A percentile compares a stretch with the other conserved stretches of the same genome.
phyloP scores from a whole-genome alignment of 2,329 filamentous ascomycete genomes.

The Diaporthe ilicicola region DNA sequence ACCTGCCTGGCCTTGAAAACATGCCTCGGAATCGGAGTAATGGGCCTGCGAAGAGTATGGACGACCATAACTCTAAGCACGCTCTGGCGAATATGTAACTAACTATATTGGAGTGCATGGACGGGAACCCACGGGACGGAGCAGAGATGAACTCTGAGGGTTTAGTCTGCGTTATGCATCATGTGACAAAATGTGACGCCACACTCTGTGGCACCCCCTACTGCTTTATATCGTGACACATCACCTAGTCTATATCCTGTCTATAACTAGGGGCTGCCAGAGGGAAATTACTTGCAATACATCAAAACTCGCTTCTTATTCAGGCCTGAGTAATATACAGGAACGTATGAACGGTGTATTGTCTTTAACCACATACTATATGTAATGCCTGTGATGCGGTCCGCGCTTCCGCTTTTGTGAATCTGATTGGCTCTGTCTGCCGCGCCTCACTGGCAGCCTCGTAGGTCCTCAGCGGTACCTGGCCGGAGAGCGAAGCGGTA shows the following conservation, averaged over 20 bases:
- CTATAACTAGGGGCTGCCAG: too few species aligned
- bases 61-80: neutral
- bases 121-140: neutral
- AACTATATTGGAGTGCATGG: neutral
- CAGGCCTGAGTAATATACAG: neutral
- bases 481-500: too few species aligned
- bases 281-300: neutral
- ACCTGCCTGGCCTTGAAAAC: neutral
- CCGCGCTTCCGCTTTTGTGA: too few species aligned
- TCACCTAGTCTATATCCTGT: too few species aligned
- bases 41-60: neutral
- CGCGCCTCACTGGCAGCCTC: too few species aligned
- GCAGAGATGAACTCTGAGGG: neutral
- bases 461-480: too few species aligned
- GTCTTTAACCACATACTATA: neutral
- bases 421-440: too few species aligned
- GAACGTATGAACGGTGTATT: neutral
- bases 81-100: neutral
- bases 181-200: too few species aligned
- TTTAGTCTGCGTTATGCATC: neutral
- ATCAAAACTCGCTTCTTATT: neutral
- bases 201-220: too few species aligned
- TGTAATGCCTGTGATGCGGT: too few species aligned
- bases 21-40: neutral
- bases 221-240: too few species aligned